These are phyloP conservation scores for Calonectria ilicicola DNA, from an alignment of 2,329 filamentous ascomycete genomes.

Conservation along the genomic window DNA sequence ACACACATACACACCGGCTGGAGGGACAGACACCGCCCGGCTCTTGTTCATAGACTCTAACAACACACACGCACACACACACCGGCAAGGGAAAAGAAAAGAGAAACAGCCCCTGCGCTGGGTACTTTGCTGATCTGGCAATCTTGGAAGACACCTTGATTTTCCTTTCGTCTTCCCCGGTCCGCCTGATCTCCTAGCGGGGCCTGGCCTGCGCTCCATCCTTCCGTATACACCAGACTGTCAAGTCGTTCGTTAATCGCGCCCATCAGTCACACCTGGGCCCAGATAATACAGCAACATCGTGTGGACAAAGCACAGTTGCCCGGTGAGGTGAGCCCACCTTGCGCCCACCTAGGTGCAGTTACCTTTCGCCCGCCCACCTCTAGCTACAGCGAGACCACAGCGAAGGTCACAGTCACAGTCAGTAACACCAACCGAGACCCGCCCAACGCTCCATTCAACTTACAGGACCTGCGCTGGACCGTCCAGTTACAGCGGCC, in stretches of 20 bases:
- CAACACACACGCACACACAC: neutral
- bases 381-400: constrained; percentile 3
- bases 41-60: neutral
- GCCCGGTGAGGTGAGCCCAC: constrained; percentile 41
- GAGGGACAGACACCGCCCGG: neutral
- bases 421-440: constrained; percentile 15
- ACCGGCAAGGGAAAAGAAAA: neutral
- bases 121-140: neutral
- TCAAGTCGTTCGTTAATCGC: constrained; percentile 17
- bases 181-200: constrained; percentile 15
- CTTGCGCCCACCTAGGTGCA: constrained; percentile 31
- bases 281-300: constrained; percentile 14
- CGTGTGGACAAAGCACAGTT: constrained; percentile 21
- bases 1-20: constrained; percentile 2
- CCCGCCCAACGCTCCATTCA: constrained; percentile 12
- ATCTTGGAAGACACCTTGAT: constrained; percentile 6
- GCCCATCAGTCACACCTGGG: constrained; percentile 7
- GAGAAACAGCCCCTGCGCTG: neutral
- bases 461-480: constrained; percentile 9
- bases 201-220: constrained; percentile 11
- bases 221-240: constrained; percentile 9
- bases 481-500: constrained; percentile 7
- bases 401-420: constrained; percentile 13
- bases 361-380: constrained; percentile 21
- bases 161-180: constrained; percentile 14